These are phyloP conservation scores for Candida pini DNA, from an alignment of 805 yeast species.

Conservation along the genomic window DNA sequence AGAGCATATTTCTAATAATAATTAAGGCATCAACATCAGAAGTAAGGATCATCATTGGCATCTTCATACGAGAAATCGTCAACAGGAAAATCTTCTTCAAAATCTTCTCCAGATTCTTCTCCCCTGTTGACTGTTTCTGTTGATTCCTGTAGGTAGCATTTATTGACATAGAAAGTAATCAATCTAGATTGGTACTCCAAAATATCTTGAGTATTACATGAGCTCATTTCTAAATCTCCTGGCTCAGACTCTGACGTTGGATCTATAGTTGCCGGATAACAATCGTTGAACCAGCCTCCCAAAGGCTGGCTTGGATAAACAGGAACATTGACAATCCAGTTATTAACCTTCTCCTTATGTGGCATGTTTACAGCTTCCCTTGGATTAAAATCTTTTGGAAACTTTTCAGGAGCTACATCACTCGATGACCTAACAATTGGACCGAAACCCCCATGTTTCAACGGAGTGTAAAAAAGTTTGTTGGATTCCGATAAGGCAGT, in stretches of 20 bases:
- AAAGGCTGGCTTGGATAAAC: conserved; percentile 25
- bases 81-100: conserved; percentile 12
- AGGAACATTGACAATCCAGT: conserved; percentile 62
- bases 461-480: too few species aligned
- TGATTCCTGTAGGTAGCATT: conserved; percentile 31
- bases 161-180: conserved; percentile 41
- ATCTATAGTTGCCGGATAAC: conserved; percentile 43
- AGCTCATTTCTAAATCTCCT: conserved; percentile 22
- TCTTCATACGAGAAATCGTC: conserved; percentile 15
- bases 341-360: conserved; percentile 55
- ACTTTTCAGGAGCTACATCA: conserved; percentile 14
- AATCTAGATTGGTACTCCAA: conserved; percentile 48
- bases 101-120: too few species aligned
- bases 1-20: too few species aligned
- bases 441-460: too few species aligned
- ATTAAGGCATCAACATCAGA: too few species aligned
- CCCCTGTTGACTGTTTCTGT: conserved; percentile 19
- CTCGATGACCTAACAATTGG: too few species aligned
- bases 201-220: conserved; percentile 39
- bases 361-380: conserved; percentile 59
- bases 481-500: too few species aligned
- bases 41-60: too few species aligned
- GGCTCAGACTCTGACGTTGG: conserved; percentile 21
- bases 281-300: conserved; percentile 33
- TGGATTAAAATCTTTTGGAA: conserved; percentile 55